Evolutionary conservation across 768 basidiomycete species (phyloP), one percentile per base, ranked within the genome.

Genomic region (Candolleomyces eurysporus): DNA sequence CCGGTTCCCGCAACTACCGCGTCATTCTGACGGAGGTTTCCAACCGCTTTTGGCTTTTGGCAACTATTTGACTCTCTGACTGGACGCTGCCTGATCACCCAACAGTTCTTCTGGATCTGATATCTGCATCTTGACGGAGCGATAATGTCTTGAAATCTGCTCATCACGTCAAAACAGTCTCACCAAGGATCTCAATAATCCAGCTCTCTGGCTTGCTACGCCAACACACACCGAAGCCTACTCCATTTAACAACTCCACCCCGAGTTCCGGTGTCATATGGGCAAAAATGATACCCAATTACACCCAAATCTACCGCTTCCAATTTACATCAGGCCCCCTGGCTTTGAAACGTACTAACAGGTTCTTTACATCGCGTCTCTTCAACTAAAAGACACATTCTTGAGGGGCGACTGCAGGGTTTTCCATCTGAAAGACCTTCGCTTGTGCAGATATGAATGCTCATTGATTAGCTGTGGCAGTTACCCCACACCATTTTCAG

Each of bases 361-460:
- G n/a, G 52, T 39, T 17, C 36, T 36, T 36, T 36, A 36, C 36
- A 36, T 56, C 39, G 16, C 42, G n/a, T 17, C 36, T 21, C 36
- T 11, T 8, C 54, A 43, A 56, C 19, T 39, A n/a, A n/a, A 31
- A 56, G 13, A 26, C 7, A 42, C 54, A 56, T 40, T 36, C 19
- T 43, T 21, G n/a, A 56, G 21, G 51, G 39, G n/a, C 36, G 36
- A 39, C 21, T 8, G 54, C 19, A 51, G 36, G 21, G 31, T n/a
- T 56, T n/a, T 19, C 16, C 54, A 56, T 56, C 39, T 36, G 40
- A 56, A 36, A 43, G 19, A n/a, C 14, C 11, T 16, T 26, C 51
- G 31, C 31, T 32, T 32, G 32, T 32, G 32, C 52, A 91, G 84
- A 65, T 94, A 93, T n/a, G 92, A 95, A 76, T 81, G 92, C 91